Base-by-base conservation (phyloP, 495 filamentous ascomycete species). In the Tuber brumale region DNA sequence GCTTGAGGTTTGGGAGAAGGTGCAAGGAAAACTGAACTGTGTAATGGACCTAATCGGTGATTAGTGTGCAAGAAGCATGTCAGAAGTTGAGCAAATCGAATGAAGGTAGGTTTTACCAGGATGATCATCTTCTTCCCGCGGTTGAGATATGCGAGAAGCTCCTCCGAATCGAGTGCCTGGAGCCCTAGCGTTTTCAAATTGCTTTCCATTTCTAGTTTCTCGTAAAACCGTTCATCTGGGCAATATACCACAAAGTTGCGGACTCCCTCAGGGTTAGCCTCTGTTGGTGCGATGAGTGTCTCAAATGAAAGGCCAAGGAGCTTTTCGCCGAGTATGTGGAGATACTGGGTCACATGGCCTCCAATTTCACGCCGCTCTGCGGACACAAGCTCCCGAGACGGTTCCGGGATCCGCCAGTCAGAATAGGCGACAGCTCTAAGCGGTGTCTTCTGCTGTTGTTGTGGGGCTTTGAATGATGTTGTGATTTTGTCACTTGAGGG, bases 391-490 rank as follows among this genome's bases (percentile, higher is more conserved):
- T 75, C 72, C 12, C 39, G 42, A 41, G 42, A 44, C 23, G 79
- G 73, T 37, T 73, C 57, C 21, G 66, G 69, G 9, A 82, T 66
- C 21, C 76, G 76, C n/a, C 82, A 76, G 19, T 76, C 76, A 45
- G 81, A 81, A 76, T 83, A 83, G 3, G 75, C 76, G 31, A 82
- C 78, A 31, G 78, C 81, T 51, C 81, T 76, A 27, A 83, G 81
- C 45, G 76, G n/a, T 39, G 81, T 78, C 44, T 82, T 77, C 3
- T 71, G 69, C 74, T 77, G 73, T 39, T 82, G 81, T 51, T 79
- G 72, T 9, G 81, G 81, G 51, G 76, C 72, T 76, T 81, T 81
- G 48, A 83, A 83, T n/a, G 81, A 73, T 19, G 70, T 45, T 23
- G 78, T 79, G 19, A 83, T 75, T 37, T 81, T 78, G 18, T 82